Percentiles rank a stretch among this genome's conserved stretches.
These are phyloP conservation scores for Cyberlindnera samutprakarnensis DNA, from an alignment of 805 yeast genomes.

Conservation along the genomic window DNA sequence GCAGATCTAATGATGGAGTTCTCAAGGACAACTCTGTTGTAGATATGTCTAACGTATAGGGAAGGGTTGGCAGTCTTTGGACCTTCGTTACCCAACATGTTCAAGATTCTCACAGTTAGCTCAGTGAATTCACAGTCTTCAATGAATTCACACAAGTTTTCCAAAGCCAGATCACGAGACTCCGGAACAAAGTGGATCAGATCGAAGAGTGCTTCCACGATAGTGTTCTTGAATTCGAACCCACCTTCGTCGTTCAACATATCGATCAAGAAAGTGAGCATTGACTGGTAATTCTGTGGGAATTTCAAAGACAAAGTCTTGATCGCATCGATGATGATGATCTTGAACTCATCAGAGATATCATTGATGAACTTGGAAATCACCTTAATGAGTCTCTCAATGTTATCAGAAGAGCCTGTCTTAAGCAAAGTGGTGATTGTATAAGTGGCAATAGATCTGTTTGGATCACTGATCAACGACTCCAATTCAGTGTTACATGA, in stretches of 20 bases:
- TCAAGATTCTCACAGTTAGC: conserved; percentile 86
- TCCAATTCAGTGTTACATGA: conserved; percentile 83
- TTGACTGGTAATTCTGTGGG: conserved; percentile 81
- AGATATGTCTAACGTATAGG: conserved; percentile 88
- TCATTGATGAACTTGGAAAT: conserved; percentile 87
- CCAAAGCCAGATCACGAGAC: conserved; percentile 76
- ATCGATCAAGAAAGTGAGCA: conserved; percentile 76
- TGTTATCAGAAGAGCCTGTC: conserved; percentile 86
- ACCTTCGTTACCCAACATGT: conserved; percentile 90
- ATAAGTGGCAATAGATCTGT: conserved; percentile 89
- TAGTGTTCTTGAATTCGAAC: conserved; percentile 72
- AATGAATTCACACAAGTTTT: conserved; percentile 89
- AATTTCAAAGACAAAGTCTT: conserved; percentile 87
- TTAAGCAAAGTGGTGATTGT: conserved; percentile 94
- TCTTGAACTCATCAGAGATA: conserved; percentile 91
- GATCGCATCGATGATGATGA: conserved; percentile 91
- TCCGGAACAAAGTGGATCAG: conserved; percentile 80
- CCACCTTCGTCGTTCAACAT: conserved; percentile 90
- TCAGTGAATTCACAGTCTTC: conserved; percentile 98
- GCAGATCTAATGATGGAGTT: conserved; percentile 94
- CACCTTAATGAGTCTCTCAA: conserved; percentile 81
- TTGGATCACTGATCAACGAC: conserved; percentile 75
- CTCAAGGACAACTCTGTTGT: conserved; percentile 93
- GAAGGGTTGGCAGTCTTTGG: conserved; percentile 83
- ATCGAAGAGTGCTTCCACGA: conserved; percentile 90